phyloP scores from a whole-genome alignment of 2,329 filamentous ascomycete species.

The Didymella pinodella region DNA sequence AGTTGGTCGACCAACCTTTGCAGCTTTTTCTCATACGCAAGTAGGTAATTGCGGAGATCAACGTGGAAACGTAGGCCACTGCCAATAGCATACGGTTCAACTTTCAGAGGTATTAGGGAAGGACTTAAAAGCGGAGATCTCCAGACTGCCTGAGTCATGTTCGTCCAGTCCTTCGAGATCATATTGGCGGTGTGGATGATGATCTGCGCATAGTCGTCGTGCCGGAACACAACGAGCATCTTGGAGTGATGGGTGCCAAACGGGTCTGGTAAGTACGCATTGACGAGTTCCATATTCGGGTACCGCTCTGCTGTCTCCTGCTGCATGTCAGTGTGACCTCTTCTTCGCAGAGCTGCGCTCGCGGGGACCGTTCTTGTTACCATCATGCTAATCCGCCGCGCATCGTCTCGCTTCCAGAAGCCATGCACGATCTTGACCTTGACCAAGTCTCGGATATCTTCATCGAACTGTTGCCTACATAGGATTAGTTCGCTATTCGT shows the following conservation, averaged over 20 bases:
- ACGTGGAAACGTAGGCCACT: slow-evolving; percentile 75
- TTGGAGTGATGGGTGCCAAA: slow-evolving; percentile 89
- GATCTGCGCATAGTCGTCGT: slow-evolving; percentile 78
- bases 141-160: slow-evolving; percentile 89
- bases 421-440: slow-evolving; percentile 69
- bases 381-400: slow-evolving; percentile 64
- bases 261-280: slow-evolving; percentile 80
- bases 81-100: slow-evolving; percentile 53
- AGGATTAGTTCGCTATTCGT: slow-evolving; percentile 9
- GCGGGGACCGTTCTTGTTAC: slow-evolving; percentile 50
- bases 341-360: no score
- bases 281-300: slow-evolving; percentile 73
- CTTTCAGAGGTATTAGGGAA: slow-evolving; percentile 5
- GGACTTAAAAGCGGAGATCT: slow-evolving; percentile 73
- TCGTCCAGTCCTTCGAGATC: slow-evolving; percentile 86
- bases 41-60: slow-evolving; percentile 77
- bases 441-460: slow-evolving; percentile 61
- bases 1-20: slow-evolving; percentile 66
- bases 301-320: slow-evolving; percentile 69
- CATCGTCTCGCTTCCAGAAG: slow-evolving; percentile 73
- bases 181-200: slow-evolving; percentile 91
- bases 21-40: slow-evolving; percentile 70
- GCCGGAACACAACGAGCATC: slow-evolving; percentile 82
- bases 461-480: slow-evolving; percentile 61
- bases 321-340: slow-evolving; percentile 11